Evolutionary conservation across 2,329 filamentous ascomycete species (phyloP).

Genomic region (Coniella vitis): DNA sequence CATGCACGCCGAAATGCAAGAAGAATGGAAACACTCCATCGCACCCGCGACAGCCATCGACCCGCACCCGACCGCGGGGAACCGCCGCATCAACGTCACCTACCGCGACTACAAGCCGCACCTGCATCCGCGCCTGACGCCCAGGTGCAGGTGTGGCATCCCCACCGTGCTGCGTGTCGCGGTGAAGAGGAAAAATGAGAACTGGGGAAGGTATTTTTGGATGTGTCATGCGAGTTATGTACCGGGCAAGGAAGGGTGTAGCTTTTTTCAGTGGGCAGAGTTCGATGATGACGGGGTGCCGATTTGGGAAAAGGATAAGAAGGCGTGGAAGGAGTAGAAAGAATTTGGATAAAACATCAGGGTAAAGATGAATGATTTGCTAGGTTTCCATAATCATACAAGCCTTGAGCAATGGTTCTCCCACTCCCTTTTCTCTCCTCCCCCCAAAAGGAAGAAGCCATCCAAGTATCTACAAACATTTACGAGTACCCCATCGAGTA

Average conservation of each 20-base stretch:
- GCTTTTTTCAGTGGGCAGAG: conserved; percentile 77
- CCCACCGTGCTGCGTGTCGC: conserved; percentile 61
- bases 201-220: conserved; percentile 75
- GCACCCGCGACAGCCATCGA: conserved; percentile 68
- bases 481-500: no score
- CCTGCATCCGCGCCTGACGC: conserved; percentile 72
- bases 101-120: conserved; percentile 78
- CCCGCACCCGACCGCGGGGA: conserved; percentile 76
- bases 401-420: no score
- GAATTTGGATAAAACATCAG: background rate
- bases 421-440: no score
- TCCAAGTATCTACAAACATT: no score
- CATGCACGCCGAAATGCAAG: conserved; percentile 98
- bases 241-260: conserved; percentile 62
- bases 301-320: conserved; percentile 38
- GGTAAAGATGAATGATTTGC: background rate
- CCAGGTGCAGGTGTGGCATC: conserved; percentile 68
- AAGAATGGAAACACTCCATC: conserved; percentile 91
- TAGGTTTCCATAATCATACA: no score
- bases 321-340: background rate
- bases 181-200: conserved; percentile 72
- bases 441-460: no score
- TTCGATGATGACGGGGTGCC: conserved; percentile 85
- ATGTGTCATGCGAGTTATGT: conserved; percentile 78
- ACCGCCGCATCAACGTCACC: conserved; percentile 83